Evolutionary conservation across 768 basidiomycete genomes (phyloP), one percentile per base, ranked within the genome.

Genomic region (Butyriboletus loyo): DNA sequence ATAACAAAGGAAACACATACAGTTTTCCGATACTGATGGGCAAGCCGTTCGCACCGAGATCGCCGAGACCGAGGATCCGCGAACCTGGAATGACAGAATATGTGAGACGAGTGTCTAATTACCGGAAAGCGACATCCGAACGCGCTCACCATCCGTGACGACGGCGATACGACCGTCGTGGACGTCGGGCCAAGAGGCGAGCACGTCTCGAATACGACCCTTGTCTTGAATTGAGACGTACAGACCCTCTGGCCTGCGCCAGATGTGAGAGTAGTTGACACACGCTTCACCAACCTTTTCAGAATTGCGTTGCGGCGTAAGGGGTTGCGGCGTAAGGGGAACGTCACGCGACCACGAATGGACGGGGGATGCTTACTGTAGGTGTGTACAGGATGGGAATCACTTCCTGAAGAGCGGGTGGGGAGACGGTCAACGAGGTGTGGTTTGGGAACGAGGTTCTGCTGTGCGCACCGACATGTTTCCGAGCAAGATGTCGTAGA

Each of bases 351-450:
- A 58, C 52, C 11, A 15, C 22, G 17, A 39, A 14, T 3, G 4
- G 41, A 35, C 3, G 42, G 13, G 19, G 13, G 19, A 24, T 11
- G 46, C 65, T 58, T 42, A 86, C 86, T 53, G 86, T 87, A 5
- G 87, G 87, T 6, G 87, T 89, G 68, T 89, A 89, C 24, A 89
- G 69, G 53, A 89, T 79, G 14, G 87, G 87, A 21, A 83, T 74
- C 36, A 87, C 72, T 68, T 85, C 76, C 73, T 75, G 40, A 9
- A 34, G 35, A 11, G 10, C 36, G 7, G 5, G 27, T n/a, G 27
- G 35, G 3, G 32, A 6, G 32, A 14, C 5, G 32, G 10, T 49
- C n/a, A 61, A 1, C 37, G 28, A 22, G 47, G 35, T 27, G 50
- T 51, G 11, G 34, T 45, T 34, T 35, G n/a, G 17, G 35, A 10